Evolutionary conservation across 148 eudicot genomes (phyloP), one percentile per base, ranked within the genome.

Genomic region (Beta vulgaris): DNA sequence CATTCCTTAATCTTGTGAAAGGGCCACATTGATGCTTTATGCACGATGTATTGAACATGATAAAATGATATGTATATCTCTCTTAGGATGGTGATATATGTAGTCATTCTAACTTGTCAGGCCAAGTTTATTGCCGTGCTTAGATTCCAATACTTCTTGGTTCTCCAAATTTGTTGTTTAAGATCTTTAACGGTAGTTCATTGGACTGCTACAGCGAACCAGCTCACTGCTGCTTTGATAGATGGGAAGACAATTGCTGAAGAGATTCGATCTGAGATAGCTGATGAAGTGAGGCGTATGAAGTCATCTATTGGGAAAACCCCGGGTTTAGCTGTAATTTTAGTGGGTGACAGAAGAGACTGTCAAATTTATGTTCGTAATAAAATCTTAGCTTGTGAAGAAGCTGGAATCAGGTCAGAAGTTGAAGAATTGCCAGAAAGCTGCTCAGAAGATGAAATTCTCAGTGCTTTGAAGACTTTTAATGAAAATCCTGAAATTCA

Each of bases 291-390:
- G 69, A 82, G 73, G 29, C 71, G 84, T 43, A 90, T 92, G 92
- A 85, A 87, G 88, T 80, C 82, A 46, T 80, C 83, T 3, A 86
- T 81, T 32, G 93, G 91, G 18, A 76, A 76, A 75, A 88, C 89
- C 46, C 95, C 97, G 29, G 92, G 97, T 25, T 79, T 92, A 79
- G 97, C 90, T 86, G 95, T 90, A 72, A 80, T 92, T 64, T 73
- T 90, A 76, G 95, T 86, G 55, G 92, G 95, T 57, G 79, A 92
- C 54, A 81, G 90, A 81, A 87, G 82, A 71, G 97, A 90, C 37
- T 84, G 92, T 35, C 86, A 79, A 82, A 82, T 81, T n/a, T 90
- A 92, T 79, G 93, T 89, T 44, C 91, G 87, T 60, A 92, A 90
- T 84, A 92, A 92, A 83, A 82, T 77, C 76, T 76, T 73, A 64